A percentile compares a stretch with the other conserved stretches of the same genome.
These are phyloP conservation scores for Mallotus nudiflorus DNA, from an alignment of 345 rosid species.

Conservation along the genomic window DNA sequence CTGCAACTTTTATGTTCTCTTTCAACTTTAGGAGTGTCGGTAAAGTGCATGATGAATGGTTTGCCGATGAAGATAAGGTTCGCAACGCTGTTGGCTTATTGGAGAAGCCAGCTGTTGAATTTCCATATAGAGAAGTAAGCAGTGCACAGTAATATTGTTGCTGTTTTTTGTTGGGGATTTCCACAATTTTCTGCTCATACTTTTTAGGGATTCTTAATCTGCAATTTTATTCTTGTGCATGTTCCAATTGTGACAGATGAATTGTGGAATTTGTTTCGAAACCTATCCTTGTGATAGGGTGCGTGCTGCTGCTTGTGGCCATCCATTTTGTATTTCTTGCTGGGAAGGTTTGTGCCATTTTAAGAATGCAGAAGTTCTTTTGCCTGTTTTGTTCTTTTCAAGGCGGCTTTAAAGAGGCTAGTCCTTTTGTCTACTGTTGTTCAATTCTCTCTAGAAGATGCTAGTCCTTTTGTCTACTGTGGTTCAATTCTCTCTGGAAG, in stretches of 20 bases:
- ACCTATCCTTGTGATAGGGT: constrained; percentile 19
- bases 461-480: background rate
- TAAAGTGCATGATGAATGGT: constrained; percentile 42
- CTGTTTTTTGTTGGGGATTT: background rate
- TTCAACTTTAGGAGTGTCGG: constrained; percentile 31
- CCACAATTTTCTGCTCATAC: background rate
- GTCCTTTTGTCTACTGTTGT: background rate
- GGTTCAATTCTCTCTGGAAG: background rate
- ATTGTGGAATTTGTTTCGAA: constrained; percentile 40
- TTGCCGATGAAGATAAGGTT: constrained; percentile 37
- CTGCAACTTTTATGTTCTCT: background rate
- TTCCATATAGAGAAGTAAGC: constrained; percentile 31
- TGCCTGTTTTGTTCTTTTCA: constrained; percentile 9
- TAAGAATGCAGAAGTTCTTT: background rate
- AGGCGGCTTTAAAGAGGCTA: background rate
- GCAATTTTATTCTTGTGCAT: background rate
- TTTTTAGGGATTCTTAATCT: background rate
- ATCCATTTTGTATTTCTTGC: constrained; percentile 33
- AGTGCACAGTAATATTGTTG: background rate
- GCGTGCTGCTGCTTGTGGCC: constrained; percentile 36
- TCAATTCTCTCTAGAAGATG: background rate
- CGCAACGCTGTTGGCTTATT: constrained; percentile 34
- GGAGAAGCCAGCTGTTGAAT: constrained; percentile 17
- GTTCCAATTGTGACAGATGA: constrained; percentile 22
- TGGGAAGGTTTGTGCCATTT: constrained; percentile 28